phyloP scores from a whole-genome alignment of 768 basidiomycete genomes.

The Trametes coccinea region DNA sequence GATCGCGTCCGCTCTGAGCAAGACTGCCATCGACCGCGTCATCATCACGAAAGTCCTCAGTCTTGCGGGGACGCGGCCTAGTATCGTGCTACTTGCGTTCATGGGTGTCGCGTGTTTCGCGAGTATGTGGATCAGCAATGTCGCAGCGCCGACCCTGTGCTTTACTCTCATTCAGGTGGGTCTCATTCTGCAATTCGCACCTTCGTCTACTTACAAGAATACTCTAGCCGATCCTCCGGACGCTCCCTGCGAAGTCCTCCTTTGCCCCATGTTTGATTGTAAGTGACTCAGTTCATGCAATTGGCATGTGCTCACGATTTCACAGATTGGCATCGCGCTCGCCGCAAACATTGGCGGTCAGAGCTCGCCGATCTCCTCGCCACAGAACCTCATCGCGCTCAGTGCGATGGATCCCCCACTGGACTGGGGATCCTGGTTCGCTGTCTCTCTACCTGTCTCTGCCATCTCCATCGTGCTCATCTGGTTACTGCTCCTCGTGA shows the following conservation, averaged over 20 bases:
- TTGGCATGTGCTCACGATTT: neutral
- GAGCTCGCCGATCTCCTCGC: constrained; percentile 95
- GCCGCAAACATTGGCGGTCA: constrained; percentile 98
- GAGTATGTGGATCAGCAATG: constrained; percentile 99
- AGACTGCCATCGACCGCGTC: constrained; percentile 91
- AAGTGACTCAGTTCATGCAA: constrained; percentile 34
- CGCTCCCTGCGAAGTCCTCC: constrained; percentile 79
- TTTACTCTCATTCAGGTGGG: constrained; percentile 92
- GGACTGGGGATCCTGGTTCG: constrained; percentile 93
- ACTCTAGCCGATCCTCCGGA: constrained; percentile 85
- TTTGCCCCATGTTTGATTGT: constrained; percentile 94
- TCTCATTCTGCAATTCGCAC: neutral
- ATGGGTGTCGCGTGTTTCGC: constrained; percentile 98
- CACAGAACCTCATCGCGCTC: constrained; percentile 94
- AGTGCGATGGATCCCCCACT: constrained; percentile 81
- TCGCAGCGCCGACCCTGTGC: constrained; percentile 95
- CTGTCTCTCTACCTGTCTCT: constrained; percentile 90
- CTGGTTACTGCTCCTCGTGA: constrained; percentile 84
- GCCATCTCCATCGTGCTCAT: constrained; percentile 83
- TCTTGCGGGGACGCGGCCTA: constrained; percentile 86
- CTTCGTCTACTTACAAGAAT: constrained; percentile 14
- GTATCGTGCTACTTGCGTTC: constrained; percentile 85
- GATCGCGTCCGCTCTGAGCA: constrained; percentile 93
- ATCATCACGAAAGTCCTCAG: constrained; percentile 88
- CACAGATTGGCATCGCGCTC: constrained; percentile 91